Conservation (phyloP, 441 rosid genomes). For the Erysimum cheiri region DNA sequence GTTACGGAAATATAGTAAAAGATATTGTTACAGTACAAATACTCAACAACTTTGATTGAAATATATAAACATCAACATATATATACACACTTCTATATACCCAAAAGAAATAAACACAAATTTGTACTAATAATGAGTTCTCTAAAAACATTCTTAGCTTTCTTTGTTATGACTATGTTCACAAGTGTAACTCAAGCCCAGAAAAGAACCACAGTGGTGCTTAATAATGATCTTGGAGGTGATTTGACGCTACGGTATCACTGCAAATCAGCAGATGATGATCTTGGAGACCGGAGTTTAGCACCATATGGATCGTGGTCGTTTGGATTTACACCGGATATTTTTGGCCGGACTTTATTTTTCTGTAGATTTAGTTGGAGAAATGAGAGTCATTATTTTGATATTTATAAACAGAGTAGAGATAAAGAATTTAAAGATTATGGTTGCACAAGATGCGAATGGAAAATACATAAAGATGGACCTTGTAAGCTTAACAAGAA, state of each 20-base stretch:
- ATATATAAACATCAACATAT: background rate
- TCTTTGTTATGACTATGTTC: constrained; percentile 4
- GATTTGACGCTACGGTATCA: constrained; percentile 6
- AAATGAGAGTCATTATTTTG: constrained; percentile 7
- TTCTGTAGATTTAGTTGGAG: constrained; percentile 27
- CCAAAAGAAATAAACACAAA: too few species aligned
- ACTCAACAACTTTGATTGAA: background rate
- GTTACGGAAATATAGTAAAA: background rate
- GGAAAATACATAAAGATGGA: constrained; percentile 31
- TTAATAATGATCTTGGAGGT: constrained; percentile 30
- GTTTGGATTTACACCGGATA: constrained; percentile 17
- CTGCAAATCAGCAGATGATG: constrained; percentile 32
- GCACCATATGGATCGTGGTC: constrained; percentile 29
- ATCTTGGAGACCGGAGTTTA: constrained; percentile 16
- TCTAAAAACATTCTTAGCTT: background rate
- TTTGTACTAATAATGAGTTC: background rate
- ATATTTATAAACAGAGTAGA: constrained; percentile 35
- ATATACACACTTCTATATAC: background rate
- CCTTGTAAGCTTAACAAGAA: constrained; percentile 27
- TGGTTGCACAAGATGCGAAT: constrained; percentile 25
- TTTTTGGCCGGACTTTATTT: constrained; percentile 27
- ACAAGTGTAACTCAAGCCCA: constrained; percentile 1
- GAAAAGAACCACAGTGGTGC: constrained; percentile 22
- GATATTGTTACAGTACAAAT: background rate
- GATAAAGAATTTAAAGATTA: constrained; percentile 4